Base-by-base conservation (phyloP, 2,329 filamentous ascomycete genomes). In the Cladorrhinum sp. region DNA sequence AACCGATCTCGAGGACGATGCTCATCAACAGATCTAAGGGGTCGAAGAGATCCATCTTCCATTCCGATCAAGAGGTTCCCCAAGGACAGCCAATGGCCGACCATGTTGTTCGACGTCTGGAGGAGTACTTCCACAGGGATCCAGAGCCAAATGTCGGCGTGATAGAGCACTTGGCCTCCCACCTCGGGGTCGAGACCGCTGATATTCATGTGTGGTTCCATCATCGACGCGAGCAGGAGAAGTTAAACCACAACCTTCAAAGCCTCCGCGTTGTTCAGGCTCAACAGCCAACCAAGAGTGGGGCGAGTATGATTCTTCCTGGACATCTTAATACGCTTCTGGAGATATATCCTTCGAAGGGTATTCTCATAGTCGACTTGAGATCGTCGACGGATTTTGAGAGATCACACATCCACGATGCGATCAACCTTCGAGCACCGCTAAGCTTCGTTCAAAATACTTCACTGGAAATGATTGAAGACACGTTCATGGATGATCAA, bases 131-230 rank as follows among this genome's bases (percentile, higher is more conserved):
- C 63, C 75, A 78, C 24, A 71, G 72, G 6, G 75, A 82, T 25
- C 74, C 79, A 1, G 69, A 77, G 1, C 82, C 82, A 1, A 81
- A 75, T 48, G 75, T 81, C 51, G 78, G 77, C 1, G 77, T 82
- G 45, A 78, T 78, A 36, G 81, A 81, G 45, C 80, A 83, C 67
- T 73, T 84, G 48, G 81, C 82, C 9, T 84, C 82, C 0, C 84
- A 80, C 45, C 70, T 84, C 2, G 79, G 80, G 13, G 78, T 83
- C 23, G 80, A 84, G 58, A 75, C 77, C 2, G 71, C 74, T 52
- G 79, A 84, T 63, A 75, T 85, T 25, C 76, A 82, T 59, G 61
- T 73, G 2, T 85, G 82, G 82, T 84, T 84, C 66, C 77, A 81
- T 61, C 79, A 83, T 61, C 78, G 81, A 20, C 76, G 80, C 27